A percentile compares a stretch with the other conserved stretches of the same genome.
Evolutionary conservation across 192 early-diverging fungal genomes (phyloP).

Genomic region (Radiomyces spectabilis): DNA sequence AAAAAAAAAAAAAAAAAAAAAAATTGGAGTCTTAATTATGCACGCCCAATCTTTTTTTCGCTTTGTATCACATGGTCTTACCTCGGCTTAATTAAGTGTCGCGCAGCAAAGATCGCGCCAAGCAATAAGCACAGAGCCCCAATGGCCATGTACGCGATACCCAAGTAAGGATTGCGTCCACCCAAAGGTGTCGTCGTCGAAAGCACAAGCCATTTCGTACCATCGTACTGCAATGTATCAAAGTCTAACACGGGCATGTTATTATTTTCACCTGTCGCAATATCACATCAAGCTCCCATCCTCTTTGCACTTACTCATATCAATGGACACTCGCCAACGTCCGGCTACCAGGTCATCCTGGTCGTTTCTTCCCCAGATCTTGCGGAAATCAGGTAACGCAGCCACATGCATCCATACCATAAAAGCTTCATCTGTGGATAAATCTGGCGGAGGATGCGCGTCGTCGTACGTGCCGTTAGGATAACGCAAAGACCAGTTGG

Average conservation of each 20-base stretch:
- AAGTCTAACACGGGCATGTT: slow-evolving; percentile 58
- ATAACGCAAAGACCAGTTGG: slow-evolving; percentile 69
- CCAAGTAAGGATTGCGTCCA: slow-evolving; percentile 91
- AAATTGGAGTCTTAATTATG: too few species aligned
- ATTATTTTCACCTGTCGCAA: too few species aligned
- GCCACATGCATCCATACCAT: slow-evolving; percentile 97
- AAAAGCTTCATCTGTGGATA: slow-evolving; percentile 65
- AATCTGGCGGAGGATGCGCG: slow-evolving; percentile 49
- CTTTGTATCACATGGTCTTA: slow-evolving; percentile 15
- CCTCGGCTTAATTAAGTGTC: slow-evolving; percentile 88
- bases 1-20: neutral
- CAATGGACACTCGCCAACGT: slow-evolving; percentile 57
- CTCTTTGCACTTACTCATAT: slow-evolving; percentile 50
- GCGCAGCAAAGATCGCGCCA: slow-evolving; percentile 75
- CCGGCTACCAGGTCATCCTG: slow-evolving; percentile 51
- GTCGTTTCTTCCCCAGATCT: slow-evolving; percentile 79
- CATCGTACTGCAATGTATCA: slow-evolving; percentile 73
- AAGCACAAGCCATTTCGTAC: slow-evolving; percentile 91
- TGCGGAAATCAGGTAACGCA: slow-evolving; percentile 90
- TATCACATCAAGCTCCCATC: neutral
- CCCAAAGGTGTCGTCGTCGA: slow-evolving; percentile 90
- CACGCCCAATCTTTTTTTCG: neutral
- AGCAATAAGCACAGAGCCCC: slow-evolving; percentile 84
- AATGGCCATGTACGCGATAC: slow-evolving; percentile 87
- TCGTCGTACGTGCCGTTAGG: slow-evolving; percentile 40